Conservation (phyloP, 768 basidiomycete species). For the Lenzites betulinus region DNA sequence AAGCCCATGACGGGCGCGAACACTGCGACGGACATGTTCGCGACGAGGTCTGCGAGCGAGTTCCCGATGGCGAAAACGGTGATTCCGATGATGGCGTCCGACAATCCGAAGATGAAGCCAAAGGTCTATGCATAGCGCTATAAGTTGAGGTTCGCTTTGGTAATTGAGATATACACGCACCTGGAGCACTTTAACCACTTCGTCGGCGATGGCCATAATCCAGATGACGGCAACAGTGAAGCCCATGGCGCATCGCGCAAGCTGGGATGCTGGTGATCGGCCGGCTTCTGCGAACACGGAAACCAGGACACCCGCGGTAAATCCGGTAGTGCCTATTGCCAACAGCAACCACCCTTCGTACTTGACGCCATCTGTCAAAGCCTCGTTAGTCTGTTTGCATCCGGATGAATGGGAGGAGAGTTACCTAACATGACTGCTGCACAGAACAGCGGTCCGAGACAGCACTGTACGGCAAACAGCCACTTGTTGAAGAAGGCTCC, state of each 20-base stretch:
- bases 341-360: constrained; percentile 54
- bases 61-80: constrained; percentile 98
- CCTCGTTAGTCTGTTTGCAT: not conserved
- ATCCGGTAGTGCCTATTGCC: constrained; percentile 56
- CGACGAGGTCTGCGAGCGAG: constrained; percentile 94
- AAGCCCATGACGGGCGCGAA: constrained; percentile 95
- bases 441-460: constrained; percentile 80
- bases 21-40: constrained; percentile 94
- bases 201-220: constrained; percentile 98
- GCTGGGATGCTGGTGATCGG: constrained; percentile 53
- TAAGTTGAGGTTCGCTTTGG: not conserved
- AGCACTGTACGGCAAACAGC: constrained; percentile 83
- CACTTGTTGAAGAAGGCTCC: constrained; percentile 74
- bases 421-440: constrained; percentile 75
- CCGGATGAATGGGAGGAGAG: constrained; percentile 26
- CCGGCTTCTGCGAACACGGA: constrained; percentile 62
- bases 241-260: constrained; percentile 85
- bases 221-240: constrained; percentile 91
- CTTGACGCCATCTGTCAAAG: constrained; percentile 43
- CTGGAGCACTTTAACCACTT: constrained; percentile 88
- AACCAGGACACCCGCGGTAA: constrained; percentile 55
- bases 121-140: constrained; percentile 59
- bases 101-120: constrained; percentile 92
- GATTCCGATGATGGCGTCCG: constrained; percentile 95
- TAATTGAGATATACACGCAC: constrained; percentile 39